Evolutionary conservation across 495 filamentous ascomycete genomes (phyloP).

Genomic region (Pseudevernia furfuracea): DNA sequence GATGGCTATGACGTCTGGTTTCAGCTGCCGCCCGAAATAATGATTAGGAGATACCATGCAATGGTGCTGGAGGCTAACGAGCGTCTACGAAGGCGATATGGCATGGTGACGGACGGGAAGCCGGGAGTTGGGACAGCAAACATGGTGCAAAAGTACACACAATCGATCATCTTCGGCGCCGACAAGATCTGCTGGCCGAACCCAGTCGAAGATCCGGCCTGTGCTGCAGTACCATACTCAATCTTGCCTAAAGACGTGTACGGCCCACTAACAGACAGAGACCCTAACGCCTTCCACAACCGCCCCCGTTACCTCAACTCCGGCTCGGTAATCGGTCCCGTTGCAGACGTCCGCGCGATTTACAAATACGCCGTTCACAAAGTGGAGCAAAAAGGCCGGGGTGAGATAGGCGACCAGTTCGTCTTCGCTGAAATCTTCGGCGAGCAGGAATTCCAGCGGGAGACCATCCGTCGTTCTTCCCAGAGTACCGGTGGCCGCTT

Average conservation of each 20-base stretch:
- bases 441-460: conserved; percentile 50
- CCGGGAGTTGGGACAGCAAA: conserved; percentile 29
- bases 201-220: conserved; percentile 41
- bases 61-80: conserved; percentile 43
- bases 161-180: conserved; percentile 53
- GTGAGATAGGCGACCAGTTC: conserved; percentile 39
- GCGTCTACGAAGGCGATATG: conserved; percentile 42
- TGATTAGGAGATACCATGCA: conserved; percentile 48
- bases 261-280: conserved; percentile 46
- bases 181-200: conserved; percentile 50
- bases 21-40: conserved; percentile 52
- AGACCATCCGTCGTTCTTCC: conserved; percentile 38
- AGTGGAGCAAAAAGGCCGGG: conserved; percentile 34
- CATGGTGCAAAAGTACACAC: conserved; percentile 42
- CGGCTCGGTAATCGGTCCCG: conserved; percentile 46
- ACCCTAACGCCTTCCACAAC: conserved; percentile 39
- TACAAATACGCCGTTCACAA: conserved; percentile 41
- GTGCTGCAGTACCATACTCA: conserved; percentile 47
- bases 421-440: conserved; percentile 52
- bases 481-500: conserved; percentile 31
- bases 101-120: conserved; percentile 33
- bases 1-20: conserved; percentile 54
- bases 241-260: conserved; percentile 50
- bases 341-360: conserved; percentile 43
- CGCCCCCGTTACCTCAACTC: conserved; percentile 48